Evolutionary conservation across 2,329 filamentous ascomycete genomes (phyloP).

Genomic region (Aspergillus oerlinghausenensis): DNA sequence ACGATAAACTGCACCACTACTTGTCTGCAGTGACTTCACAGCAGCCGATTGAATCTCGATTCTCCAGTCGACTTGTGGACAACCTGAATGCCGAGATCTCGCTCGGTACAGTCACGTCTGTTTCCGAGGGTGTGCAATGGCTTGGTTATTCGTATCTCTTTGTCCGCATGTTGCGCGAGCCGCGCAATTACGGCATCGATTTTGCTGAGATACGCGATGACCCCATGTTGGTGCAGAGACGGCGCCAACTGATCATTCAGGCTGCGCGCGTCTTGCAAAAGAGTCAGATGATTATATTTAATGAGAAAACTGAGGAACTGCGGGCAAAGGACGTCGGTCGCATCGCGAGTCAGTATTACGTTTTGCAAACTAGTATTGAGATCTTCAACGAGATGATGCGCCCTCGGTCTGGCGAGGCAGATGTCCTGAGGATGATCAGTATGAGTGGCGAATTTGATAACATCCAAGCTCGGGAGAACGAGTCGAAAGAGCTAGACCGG

Average conservation of each 20-base stretch:
- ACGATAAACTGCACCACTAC: slow-evolving; percentile 91
- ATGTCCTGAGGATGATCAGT: slow-evolving; percentile 92
- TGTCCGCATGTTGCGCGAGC: slow-evolving; percentile 91
- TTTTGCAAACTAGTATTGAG: slow-evolving; percentile 86
- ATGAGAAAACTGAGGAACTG: slow-evolving; percentile 87
- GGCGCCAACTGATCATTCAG: slow-evolving; percentile 80
- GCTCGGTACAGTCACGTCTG: slow-evolving; percentile 89
- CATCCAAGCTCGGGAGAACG: slow-evolving; percentile 84
- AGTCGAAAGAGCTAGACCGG: slow-evolving; percentile 77
- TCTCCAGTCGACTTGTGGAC: slow-evolving; percentile 89
- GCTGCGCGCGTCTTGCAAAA: slow-evolving; percentile 82
- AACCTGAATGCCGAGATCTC: slow-evolving; percentile 95
- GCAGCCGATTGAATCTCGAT: slow-evolving; percentile 94
- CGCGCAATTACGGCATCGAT: slow-evolving; percentile 88
- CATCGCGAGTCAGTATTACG: slow-evolving; percentile 96
- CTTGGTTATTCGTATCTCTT: slow-evolving; percentile 97
- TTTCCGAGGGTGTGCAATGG: slow-evolving; percentile 92
- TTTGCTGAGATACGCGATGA: slow-evolving; percentile 89
- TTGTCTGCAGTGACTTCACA: slow-evolving; percentile 90
- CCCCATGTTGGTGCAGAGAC: slow-evolving; percentile 76
- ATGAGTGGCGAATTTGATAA: slow-evolving; percentile 99
- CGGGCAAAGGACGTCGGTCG: slow-evolving; percentile 91
- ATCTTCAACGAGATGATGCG: slow-evolving; percentile 97
- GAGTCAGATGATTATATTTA: slow-evolving; percentile 99
- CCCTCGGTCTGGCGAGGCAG: slow-evolving; percentile 78